A percentile compares a stretch with the other conserved stretches of the same genome.
Evolutionary conservation across 2,329 filamentous ascomycete species (phyloP).

Genomic region (Gremmenia infestans): DNA sequence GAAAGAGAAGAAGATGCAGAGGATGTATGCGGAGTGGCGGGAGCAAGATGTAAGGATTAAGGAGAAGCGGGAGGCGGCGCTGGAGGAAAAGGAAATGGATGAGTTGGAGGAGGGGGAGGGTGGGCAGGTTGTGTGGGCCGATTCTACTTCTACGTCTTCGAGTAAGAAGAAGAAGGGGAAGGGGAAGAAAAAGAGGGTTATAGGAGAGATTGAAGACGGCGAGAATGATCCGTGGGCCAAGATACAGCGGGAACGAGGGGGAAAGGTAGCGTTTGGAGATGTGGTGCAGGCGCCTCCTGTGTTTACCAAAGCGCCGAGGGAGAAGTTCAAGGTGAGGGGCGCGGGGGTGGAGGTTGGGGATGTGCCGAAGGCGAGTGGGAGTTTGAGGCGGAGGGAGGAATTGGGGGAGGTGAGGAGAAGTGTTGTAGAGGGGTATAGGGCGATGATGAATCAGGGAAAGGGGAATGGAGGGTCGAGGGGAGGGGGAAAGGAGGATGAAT

Average conservation of each 20-base stretch:
- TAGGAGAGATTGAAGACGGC: slow-evolving; percentile 37
- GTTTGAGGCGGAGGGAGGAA: slow-evolving; percentile 68
- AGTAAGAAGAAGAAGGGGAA: slow-evolving; percentile 25
- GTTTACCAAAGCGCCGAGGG: slow-evolving; percentile 29
- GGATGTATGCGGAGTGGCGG: slow-evolving; percentile 72
- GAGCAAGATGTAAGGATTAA: slow-evolving; percentile 55
- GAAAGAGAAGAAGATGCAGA: slow-evolving; percentile 79
- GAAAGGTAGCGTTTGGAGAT: slow-evolving; percentile 34
- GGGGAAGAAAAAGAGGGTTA: slow-evolving; percentile 33
- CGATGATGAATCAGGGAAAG: slow-evolving; percentile 55
- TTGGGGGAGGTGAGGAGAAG: slow-evolving; percentile 62
- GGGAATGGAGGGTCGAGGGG: background rate
- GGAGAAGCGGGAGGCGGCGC: slow-evolving; percentile 26
- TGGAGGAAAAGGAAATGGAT: slow-evolving; percentile 26
- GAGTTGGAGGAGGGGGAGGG: slow-evolving; percentile 29
- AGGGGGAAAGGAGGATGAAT: background rate
- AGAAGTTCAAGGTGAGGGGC: slow-evolving; percentile 45
- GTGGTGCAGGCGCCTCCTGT: slow-evolving; percentile 31
- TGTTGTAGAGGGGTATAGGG: slow-evolving; percentile 70
- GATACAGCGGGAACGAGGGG: slow-evolving; percentile 26
- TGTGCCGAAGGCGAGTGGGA: slow-evolving; percentile 64
- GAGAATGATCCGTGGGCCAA: slow-evolving; percentile 33
- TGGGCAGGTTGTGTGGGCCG: slow-evolving; percentile 50
- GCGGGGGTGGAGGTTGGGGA: slow-evolving; percentile 63
- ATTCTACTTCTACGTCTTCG: slow-evolving; percentile 40